Base-by-base conservation (phyloP, 2,329 filamentous ascomycete species). In the Cladosporium sp. region DNA sequence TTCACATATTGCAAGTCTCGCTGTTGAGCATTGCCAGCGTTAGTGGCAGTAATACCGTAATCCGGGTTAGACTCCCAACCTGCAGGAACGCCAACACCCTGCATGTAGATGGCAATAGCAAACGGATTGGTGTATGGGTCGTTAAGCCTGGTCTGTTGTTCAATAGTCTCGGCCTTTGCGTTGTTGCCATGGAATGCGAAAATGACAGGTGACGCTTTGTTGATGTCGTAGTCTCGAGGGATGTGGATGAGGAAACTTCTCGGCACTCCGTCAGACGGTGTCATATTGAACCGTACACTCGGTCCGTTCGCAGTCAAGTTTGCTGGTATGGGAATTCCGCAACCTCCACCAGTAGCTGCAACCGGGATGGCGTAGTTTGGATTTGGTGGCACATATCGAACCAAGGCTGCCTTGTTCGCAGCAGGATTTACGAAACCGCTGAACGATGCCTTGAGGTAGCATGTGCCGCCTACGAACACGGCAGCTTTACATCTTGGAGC, bases 161-260 rank as follows among this genome's bases (percentile, higher is more conserved):
- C 77, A 66, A 82, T 77, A 11, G 73, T 73, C 33, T 72, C 63
- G 55, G 76, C 76, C 49, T 75, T 70, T 37, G 78, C 75, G 16
- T 67, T 69, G 2, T 78, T 75, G 3, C 81, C 81, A 59, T 82
- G 80, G 68, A 79, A 82, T 0, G 78, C 81, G 28, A 83, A 73
- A 35, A 83, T 81, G 37, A 83, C 64, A 1, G 80, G 77, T 0
- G 77, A 74, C 0, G 78, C 75, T 3, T 62, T 75, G 59, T 75
- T 72, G 6, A 66, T 65, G 26, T 79, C 67, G 72, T 83, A 83
- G 53, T 73, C 76, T 55, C 73, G 46, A 1, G 78, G 78, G 5
- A 80, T 69, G 56, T 79, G 75, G 7, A 79, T 70, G 18, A 73
- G 74, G 58, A 78, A 80, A 10, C 72, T 73, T 8, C 79, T 76